Evolutionary conservation across 805 yeast species (phyloP).

Genomic region (Ogataea allantospora): DNA sequence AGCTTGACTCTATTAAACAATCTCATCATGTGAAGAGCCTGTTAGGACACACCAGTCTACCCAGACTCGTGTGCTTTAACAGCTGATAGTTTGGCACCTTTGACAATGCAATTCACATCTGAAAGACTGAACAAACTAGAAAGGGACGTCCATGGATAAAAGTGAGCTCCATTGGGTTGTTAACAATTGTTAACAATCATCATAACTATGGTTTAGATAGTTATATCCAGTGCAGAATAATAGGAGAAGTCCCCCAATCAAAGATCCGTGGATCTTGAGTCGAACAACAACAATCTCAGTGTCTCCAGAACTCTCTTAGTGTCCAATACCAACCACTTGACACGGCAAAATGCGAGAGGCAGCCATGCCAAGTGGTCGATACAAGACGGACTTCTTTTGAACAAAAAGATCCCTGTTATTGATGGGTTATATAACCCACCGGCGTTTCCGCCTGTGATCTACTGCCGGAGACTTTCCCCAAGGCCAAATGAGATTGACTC

Average conservation of each 20-base stretch:
- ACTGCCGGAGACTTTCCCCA: constrained; percentile 91
- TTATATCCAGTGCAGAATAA: constrained; percentile 59
- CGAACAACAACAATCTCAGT: background rate
- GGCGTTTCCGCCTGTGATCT: constrained; percentile 56
- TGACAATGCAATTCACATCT: constrained; percentile 54
- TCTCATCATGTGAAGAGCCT: constrained; percentile 57
- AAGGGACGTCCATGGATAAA: constrained; percentile 56
- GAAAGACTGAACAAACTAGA: constrained; percentile 25
- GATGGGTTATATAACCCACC: constrained; percentile 21
- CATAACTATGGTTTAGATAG: constrained; percentile 69
- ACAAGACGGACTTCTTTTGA: background rate
- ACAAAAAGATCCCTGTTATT: constrained; percentile 3
- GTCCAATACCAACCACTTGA: background rate
- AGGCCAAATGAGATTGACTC: constrained; percentile 45
- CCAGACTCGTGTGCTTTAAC: constrained; percentile 3
- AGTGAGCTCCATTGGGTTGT: constrained; percentile 88
- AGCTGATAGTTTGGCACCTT: constrained; percentile 57
- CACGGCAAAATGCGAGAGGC: constrained; percentile 17
- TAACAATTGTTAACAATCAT: constrained; percentile 47
- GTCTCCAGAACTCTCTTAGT: background rate
- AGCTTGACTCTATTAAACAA: constrained; percentile 84
- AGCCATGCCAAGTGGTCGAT: constrained; percentile 1
- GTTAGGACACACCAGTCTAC: constrained; percentile 2
- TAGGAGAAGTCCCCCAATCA: constrained; percentile 16
- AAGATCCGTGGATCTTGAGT: constrained; percentile 5